These are phyloP conservation scores for Symbiodinium pilosum DNA, from an alignment of 73 alveolate genomes.

Conservation along the genomic window DNA sequence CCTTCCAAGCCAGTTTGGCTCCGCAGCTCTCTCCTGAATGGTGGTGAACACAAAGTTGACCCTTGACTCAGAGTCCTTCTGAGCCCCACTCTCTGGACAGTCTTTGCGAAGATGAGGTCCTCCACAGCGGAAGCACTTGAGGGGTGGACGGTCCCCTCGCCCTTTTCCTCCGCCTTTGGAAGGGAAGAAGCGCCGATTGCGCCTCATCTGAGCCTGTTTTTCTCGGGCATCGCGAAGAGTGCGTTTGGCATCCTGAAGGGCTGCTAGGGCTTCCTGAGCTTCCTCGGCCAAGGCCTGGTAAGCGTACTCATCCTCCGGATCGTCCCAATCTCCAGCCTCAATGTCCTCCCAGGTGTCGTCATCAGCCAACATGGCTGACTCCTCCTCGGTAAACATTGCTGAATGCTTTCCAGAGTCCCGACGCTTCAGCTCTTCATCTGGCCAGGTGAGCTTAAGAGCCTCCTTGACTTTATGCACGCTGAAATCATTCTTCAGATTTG, in stretches of 20 bases:
- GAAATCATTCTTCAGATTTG: constrained; percentile 16
- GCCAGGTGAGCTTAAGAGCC: constrained; percentile 29
- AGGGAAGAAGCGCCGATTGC: not conserved
- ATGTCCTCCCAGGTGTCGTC: not conserved
- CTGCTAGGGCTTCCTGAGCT: not conserved
- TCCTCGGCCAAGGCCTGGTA: not conserved
- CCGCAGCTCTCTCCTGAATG: not conserved
- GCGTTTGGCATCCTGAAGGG: not conserved
- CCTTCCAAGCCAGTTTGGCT: not conserved
- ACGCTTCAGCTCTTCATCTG: not conserved
- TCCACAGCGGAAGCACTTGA: constrained; percentile 7
- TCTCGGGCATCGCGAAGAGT: constrained; percentile 35
- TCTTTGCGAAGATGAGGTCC: not conserved
- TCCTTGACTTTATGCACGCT: not conserved
- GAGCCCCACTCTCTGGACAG: not conserved
- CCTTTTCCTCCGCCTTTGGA: not conserved
- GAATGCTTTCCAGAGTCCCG: not conserved
- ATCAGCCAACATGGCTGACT: not conserved
- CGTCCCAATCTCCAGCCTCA: not conserved
- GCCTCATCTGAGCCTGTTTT: not conserved
- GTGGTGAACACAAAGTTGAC: not conserved
- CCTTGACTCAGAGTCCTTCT: not conserved
- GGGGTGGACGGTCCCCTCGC: not conserved
- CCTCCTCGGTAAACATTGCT: not conserved
- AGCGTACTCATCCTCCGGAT: not conserved